Evolutionary conservation across 2,329 filamentous ascomycete species (phyloP), one percentile per base, ranked within the genome.

Genomic region (Acephala macrosclerotiorum): DNA sequence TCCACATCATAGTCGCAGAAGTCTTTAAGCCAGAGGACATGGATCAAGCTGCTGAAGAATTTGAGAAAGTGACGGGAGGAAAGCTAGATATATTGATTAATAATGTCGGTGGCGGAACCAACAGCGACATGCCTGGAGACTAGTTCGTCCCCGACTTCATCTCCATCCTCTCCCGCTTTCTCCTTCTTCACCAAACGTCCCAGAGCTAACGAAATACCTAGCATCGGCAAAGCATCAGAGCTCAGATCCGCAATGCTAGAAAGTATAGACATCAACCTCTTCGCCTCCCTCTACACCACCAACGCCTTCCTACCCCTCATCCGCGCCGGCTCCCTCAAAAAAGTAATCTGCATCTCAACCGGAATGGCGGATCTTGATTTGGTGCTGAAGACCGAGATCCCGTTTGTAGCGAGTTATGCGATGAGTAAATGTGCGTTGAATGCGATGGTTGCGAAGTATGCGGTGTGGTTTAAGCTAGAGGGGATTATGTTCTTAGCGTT

Each of bases 231-330:
- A 1, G 64, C 76, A 4, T 58, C 68, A 16, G 70, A 68, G 26
- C 68, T 71, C 57, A 58, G 35, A 53, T 18, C 16, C 49, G 51
- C 20, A 38, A 67, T 82, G 4, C 29, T 68, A 2, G 38, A 74
- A 6, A 51, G 67, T 1, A 81, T 84, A 68, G 73, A 82, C 2
- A 77, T 79, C 68, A 89, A 89, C 65, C 82, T 84, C 7, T 47
- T 86, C 9, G 84, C 80, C 49, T 81, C 84, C 58, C 76, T 88
- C 62, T 80, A 87, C 66, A 78, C 86, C 0, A 81, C 85, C 74
- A 84, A 84, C 68, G 69, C 82, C 1, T 87, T 86, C 71, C 55
- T 85, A 0, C 85, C 87, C 0, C 78, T 88, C 0, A 75, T 90
- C 36, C 75, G 79, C 1, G 82, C 84, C 55, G 82, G 86, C 4